Conservation (phyloP, 2,329 filamentous ascomycete species). For the Fusarium globosum region DNA sequence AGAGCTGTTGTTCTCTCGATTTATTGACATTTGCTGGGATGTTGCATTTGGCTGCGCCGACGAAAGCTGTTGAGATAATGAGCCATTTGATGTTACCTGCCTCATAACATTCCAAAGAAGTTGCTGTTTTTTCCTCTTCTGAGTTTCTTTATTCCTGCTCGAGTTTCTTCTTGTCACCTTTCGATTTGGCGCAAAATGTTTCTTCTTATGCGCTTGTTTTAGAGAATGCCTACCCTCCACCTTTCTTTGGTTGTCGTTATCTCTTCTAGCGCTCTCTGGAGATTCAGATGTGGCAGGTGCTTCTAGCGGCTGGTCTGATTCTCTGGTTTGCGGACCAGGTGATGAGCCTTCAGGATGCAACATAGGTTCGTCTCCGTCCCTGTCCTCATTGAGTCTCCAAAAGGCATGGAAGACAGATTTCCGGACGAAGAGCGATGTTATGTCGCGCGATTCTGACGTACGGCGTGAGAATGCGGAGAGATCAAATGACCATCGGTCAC, state of each 20-base stretch:
- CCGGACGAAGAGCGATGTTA: constrained; percentile 9
- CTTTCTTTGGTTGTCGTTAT: neutral
- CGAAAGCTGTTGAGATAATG: neutral
- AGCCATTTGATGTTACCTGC: neutral
- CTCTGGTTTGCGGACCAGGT: neutral
- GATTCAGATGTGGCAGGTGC: neutral
- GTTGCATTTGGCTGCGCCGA: neutral
- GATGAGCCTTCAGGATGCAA: neutral
- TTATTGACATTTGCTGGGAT: neutral
- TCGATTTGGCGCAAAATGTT: neutral
- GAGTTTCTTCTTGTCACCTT: neutral
- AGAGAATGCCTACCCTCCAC: neutral
- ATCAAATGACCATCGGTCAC: neutral
- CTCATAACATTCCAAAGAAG: neutral
- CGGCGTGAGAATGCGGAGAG: neutral
- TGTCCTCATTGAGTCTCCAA: neutral
- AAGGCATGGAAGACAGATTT: constrained; percentile 13
- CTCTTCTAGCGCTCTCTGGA: neutral
- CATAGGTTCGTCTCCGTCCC: neutral
- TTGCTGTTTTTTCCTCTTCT: neutral
- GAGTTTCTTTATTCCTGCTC: neutral
- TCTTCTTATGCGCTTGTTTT: neutral
- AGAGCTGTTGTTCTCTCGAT: neutral
- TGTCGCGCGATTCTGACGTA: neutral
- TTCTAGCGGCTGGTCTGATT: neutral